Percentiles rank a stretch among this genome's conserved stretches.
Conservation (phyloP, 768 basidiomycete species). For the Lentinula aciculospora region DNA sequence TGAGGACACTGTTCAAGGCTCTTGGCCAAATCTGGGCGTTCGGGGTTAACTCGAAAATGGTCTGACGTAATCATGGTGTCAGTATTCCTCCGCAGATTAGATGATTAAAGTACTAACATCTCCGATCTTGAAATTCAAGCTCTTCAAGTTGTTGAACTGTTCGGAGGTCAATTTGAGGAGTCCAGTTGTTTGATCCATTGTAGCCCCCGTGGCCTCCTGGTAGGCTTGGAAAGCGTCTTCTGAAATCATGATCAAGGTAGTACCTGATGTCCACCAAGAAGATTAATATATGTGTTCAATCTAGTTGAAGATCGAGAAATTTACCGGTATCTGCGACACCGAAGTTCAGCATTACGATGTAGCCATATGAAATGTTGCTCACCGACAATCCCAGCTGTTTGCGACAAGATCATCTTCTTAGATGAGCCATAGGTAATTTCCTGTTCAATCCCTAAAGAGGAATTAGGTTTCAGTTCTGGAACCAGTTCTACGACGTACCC, state of each 20-base stretch:
- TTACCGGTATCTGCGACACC: background rate
- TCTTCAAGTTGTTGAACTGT: slow-evolving; percentile 48
- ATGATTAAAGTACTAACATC: slow-evolving; percentile 26
- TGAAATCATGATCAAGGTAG: slow-evolving; percentile 46
- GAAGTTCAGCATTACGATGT: background rate
- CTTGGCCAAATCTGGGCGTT: slow-evolving; percentile 36
- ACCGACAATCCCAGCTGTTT: slow-evolving; percentile 52
- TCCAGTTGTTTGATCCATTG: slow-evolving; percentile 20
- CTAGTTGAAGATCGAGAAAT: background rate
- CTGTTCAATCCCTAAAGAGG: slow-evolving; percentile 38
- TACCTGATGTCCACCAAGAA: slow-evolving; percentile 21
- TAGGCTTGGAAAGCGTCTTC: slow-evolving; percentile 41
- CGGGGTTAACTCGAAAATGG: slow-evolving; percentile 31
- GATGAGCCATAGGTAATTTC: slow-evolving; percentile 24
- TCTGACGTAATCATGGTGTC: slow-evolving; percentile 7
- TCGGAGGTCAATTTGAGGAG: slow-evolving; percentile 45
- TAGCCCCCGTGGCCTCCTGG: slow-evolving; percentile 33
- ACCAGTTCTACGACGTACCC: slow-evolving; percentile 22
- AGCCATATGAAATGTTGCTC: no score
- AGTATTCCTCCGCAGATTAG: background rate
- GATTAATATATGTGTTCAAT: background rate
- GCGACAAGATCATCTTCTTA: slow-evolving; percentile 34
- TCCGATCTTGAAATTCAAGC: slow-evolving; percentile 50
- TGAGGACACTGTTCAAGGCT: slow-evolving; percentile 25
- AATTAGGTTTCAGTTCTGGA: background rate